Base-by-base conservation (phyloP, 2,329 filamentous ascomycete genomes). In the Bipolaris gigantea region DNA sequence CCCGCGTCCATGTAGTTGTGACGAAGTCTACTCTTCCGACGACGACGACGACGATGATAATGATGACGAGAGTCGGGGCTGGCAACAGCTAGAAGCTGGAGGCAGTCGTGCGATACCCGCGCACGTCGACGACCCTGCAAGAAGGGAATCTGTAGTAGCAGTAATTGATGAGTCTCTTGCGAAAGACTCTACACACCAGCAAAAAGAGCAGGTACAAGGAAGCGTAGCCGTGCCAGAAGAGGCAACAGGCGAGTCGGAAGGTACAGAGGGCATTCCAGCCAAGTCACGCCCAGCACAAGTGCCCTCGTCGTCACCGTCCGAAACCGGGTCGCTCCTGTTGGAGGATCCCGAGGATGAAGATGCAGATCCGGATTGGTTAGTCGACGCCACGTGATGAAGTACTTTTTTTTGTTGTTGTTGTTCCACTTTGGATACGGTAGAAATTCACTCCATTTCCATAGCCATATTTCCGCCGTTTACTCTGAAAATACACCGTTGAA, bases 301-400 rank as follows among this genome's bases (percentile, higher is more conserved):
- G 13, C 49, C 45, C 19, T 15, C 47, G 2, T 63, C 67, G 6
- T 67, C 65, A 4, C 61, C 60, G 16, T 71, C 68, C 38, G 80
- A 83, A 34, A 47, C 52, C 0, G 79, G 77, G 0, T 85, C 82
- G 5, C 65, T 86, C 42, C 71, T 83, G 7, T 83, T 84, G 1
- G 81, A 87, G 61, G 85, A 87, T 62, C 84, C 85, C 0, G 85
- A 87, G 30, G 85, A 87, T 61, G 83, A 86, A 45, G 84, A 87
- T 66, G 83, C 83, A 2, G 84, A 87, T 58, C 85, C 85, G 3
- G 84, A 87, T 39, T 87, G 85, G 85, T 68, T 87, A 39, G 63
- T 73, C 2, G 69, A 72, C 46, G n/a, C n/a, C n/a, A n/a, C n/a
- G n/a, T n/a, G n/a, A n/a, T n/a, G n/a, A n/a, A n/a, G n/a, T n/a